Evolutionary conservation across 2,329 filamentous ascomycete genomes (phyloP), one percentile per base, ranked within the genome.

Genomic region (Colletotrichum spaethianum): DNA sequence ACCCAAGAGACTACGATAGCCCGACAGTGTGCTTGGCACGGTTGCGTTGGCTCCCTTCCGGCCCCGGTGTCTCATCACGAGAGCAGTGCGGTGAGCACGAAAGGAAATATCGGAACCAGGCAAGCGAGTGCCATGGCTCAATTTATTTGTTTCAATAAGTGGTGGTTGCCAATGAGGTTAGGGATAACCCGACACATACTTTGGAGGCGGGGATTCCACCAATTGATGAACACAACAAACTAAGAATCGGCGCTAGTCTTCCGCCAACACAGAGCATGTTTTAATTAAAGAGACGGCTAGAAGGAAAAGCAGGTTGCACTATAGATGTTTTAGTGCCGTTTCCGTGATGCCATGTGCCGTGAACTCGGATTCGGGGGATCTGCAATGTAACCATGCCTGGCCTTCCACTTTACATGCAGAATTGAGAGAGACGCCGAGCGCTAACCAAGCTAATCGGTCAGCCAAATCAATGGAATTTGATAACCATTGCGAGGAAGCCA

Each of bases 61-160:
- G 28, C 7, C 40, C 38, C 12, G n/a, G 4, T 14, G 18, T 50
- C 57, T 33, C 52, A 53, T 72, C 64, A 72, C 64, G 69, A 26
- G 69, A 33, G 40, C 69, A 16, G 6, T 9, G 23, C 28, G 14
- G 11, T 9, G 31, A 59, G 20, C 69, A 42, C 38, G 63, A 63
- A 57, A 59, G 69, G 64, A 63, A 69, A 72, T n/a, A 63, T 57
- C 69, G 69, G 69, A 69, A 68, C 64, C 64, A 72, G 11, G 28
- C 12, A 20, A 63, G 69, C 69, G 69, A 69, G 52, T 57, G 69
- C 64, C 69, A 69, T 26, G 69, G 48, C 59, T 28, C 8, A 14
- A 16, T 12, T 52, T 38, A 20, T 52, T 62, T 55, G 11, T 36
- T n/a, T 12, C 33, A 18, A 23, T 26, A 20, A 26, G 46, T 56